Percentiles rank a stretch among this genome's conserved stretches.
Evolutionary conservation across 163 green algal genomes (phyloP).

Genomic region (Scenedesmus sp.): DNA sequence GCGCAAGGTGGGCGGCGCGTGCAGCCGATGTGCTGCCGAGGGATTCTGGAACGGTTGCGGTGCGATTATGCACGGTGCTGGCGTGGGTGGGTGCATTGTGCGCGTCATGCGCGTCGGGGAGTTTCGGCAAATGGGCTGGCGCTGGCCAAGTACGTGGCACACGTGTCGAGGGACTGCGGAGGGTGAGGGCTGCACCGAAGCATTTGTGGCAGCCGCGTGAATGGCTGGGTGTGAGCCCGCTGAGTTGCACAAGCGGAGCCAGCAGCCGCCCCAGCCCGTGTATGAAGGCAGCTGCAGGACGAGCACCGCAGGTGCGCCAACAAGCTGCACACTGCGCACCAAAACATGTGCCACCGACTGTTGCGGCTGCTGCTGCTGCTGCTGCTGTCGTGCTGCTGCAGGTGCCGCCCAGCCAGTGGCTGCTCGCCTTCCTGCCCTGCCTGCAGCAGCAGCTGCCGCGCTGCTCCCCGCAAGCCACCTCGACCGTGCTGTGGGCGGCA

Average conservation of each 20-base stretch:
- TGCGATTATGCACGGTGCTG: too few species aligned
- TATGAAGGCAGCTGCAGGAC: too few species aligned
- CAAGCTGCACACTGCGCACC: too few species aligned
- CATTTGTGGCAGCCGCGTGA: not conserved
- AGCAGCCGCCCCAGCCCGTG: too few species aligned
- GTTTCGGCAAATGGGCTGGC: not conserved
- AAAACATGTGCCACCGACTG: not conserved
- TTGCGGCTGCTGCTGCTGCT: not conserved
- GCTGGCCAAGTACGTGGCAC: conserved; percentile 3
- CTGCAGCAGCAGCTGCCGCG: conserved; percentile 29
- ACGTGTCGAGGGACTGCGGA: not conserved
- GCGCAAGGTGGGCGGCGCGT: not conserved
- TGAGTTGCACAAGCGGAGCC: too few species aligned
- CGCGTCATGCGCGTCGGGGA: not conserved
- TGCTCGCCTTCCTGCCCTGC: conserved; percentile 19
- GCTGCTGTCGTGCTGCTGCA: not conserved
- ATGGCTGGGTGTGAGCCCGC: too few species aligned
- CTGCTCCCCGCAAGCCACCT: conserved; percentile 23
- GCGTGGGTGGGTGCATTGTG: too few species aligned
- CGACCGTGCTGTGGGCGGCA: conserved; percentile 44
- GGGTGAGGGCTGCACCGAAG: not conserved
- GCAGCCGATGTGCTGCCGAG: not conserved
- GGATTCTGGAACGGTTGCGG: too few species aligned
- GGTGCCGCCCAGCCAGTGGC: conserved; percentile 17
- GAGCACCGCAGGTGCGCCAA: too few species aligned